phyloP scores from a whole-genome alignment of 2,329 filamentous ascomycete genomes.

The Phaeophleospora eucalypticola region DNA sequence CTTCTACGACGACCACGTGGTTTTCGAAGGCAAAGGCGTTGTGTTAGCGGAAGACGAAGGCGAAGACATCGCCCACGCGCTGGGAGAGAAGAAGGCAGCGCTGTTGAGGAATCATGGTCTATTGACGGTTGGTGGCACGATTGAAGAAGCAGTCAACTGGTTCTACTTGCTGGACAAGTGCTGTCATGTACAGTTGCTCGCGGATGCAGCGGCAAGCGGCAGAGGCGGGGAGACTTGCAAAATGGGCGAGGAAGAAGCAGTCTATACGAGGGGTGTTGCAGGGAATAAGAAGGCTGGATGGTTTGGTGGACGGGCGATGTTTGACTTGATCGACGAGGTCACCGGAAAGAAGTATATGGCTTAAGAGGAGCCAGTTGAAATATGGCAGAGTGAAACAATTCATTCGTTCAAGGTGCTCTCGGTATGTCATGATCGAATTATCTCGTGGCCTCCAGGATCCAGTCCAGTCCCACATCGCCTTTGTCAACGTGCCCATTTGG shows the following conservation, averaged over 20 bases:
- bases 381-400: no score
- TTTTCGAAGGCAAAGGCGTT: constrained; percentile 38
- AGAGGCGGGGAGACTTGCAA: constrained; percentile 60
- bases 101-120: constrained; percentile 40
- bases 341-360: constrained; percentile 19
- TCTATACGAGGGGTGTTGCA: constrained; percentile 46
- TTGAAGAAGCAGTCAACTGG: constrained; percentile 33
- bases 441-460: neutral
- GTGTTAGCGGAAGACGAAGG: constrained; percentile 42
- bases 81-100: constrained; percentile 34
- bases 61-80: constrained; percentile 34
- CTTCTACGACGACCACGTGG: constrained; percentile 34
- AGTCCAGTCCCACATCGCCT: neutral
- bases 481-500: neutral
- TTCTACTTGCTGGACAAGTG: constrained; percentile 31
- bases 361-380: no score
- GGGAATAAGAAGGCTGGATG: constrained; percentile 12
- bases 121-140: constrained; percentile 36
- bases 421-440: no score
- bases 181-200: constrained; percentile 39
- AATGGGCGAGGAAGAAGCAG: constrained; percentile 63
- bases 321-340: constrained; percentile 19
- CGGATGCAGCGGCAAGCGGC: constrained; percentile 56
- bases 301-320: constrained; percentile 14
- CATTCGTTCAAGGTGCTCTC: no score